Evolutionary conservation across 2,329 filamentous ascomycete species (phyloP), one percentile per base, ranked within the genome.

Genomic region (Huntiella omanensis): DNA sequence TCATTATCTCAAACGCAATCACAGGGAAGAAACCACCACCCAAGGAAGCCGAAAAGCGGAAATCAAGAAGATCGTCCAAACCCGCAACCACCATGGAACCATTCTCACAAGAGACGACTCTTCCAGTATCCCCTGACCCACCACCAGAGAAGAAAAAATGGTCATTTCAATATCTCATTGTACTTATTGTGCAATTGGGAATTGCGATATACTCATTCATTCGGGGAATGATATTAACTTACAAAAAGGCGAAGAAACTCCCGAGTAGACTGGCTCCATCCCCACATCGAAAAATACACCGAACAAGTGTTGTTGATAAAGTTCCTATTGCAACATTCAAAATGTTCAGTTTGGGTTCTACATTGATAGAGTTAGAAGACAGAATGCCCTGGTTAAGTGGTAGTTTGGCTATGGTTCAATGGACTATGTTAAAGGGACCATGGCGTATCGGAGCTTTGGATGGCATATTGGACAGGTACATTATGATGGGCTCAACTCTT

Each of bases 381-480:
- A 82, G 85, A 61, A 93, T 94, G 85, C 88, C 88, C 52, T 96
- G 88, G 88, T 71, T 94, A 48, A 71, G 70, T 57, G 84, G 84
- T 58, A 66, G 74, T 54, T 60, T 91, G 50, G 81, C 82, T 48
- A 72, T 94, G 61, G 60, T 80, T 54, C 84, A 91, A 63, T 79
- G 82, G 68, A 69, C 76, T 54, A 70, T 77, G 56, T 63, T 88
- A 57, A 67, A 69, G 56, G 84, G 86, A 17, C 83, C 83, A 53
- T 83, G 85, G 56, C 73, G 64, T 62, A 62, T 93, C 53, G 85
- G 82, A 58, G 71, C 73, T 56, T 74, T 80, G 22, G 73, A 92
- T 60, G 79, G 85, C 52, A 70, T 77, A 60, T 66, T 95, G 62
- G 88, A 96, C 68, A 92, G 85, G 88, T 96, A 77, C 80, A 84